Base-by-base conservation (phyloP, 306 rosid species). In the Acacia confusa region DNA sequence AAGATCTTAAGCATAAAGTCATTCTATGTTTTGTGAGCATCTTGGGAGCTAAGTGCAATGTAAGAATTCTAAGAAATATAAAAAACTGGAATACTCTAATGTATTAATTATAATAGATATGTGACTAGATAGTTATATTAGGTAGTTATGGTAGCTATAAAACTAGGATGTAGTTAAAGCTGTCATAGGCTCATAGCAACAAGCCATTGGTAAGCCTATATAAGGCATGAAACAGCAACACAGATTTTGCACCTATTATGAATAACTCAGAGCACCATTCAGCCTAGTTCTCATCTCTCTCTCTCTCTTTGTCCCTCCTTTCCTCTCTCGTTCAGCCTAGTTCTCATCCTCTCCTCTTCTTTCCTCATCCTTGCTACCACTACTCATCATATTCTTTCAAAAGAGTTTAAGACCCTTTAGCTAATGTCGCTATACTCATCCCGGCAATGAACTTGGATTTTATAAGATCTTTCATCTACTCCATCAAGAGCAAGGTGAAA, bases 401-500 rank as follows among this genome's bases (percentile, higher is more conserved):
- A 27, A 11, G 48, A 27, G 24, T 27, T 47, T 72, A 45, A 45
- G 76, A 50, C 45, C 27, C 44, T 79, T 43, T 50, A 78, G 30
- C 68, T 70, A 7, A 71, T 60, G 47, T 43, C 38, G 36, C 38
- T 45, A 60, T 48, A 45, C 40, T 69, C 45, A 64, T 7, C 43
- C 65, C 3, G 4, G 44, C 50, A 69, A 4, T 4, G 9, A 66
- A 79, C 80, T 65, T 78, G 60, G 80, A 79, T 55, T 63, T n/a
- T 58, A 25, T 30, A 68, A 68, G 75, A 43, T 74, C 68, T 74
- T 7, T 34, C 44, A 67, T 44, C 34, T 66, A 53, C 71, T 43
- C 3, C 69, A 75, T 58, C 76, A 74, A 78, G 79, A 70, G 57
- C 47, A 63, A 71, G 43, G n/a, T 22, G 24, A 30, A 27, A 77